These are phyloP conservation scores for Fusarium kyushuense DNA, from an alignment of 2,329 filamentous ascomycete genomes.

Conservation along the genomic window DNA sequence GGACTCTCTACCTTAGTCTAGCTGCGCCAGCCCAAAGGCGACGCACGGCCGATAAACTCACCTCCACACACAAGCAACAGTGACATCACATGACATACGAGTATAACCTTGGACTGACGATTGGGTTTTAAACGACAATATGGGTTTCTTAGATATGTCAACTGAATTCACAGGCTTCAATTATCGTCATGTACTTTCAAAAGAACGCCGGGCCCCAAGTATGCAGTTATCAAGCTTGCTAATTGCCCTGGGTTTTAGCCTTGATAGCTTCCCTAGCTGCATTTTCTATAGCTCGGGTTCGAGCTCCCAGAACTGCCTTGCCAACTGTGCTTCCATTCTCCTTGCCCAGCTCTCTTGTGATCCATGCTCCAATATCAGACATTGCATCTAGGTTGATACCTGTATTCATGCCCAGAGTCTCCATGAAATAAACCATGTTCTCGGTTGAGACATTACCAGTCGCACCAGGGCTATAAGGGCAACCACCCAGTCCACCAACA, in stretches of 20 bases:
- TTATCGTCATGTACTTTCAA: neutral
- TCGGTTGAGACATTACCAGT: constrained; percentile 90
- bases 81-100: constrained; percentile 57
- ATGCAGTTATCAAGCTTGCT: constrained; percentile 10
- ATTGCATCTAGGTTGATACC: constrained; percentile 77
- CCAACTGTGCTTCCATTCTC: constrained; percentile 75
- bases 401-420: constrained; percentile 79
- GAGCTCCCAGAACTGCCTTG: constrained; percentile 69
- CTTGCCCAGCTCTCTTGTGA: constrained; percentile 72
- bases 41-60: constrained; percentile 47
- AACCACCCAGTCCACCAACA: constrained; percentile 84
- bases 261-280: constrained; percentile 34
- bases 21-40: constrained; percentile 46
- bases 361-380: constrained; percentile 78
- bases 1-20: constrained; percentile 40
- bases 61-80: constrained; percentile 35
- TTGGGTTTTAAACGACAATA: neutral
- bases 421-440: constrained; percentile 82
- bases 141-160: neutral
- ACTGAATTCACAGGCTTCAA: neutral
- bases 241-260: neutral
- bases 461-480: constrained; percentile 86
- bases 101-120: neutral
- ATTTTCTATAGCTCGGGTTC: constrained; percentile 49
- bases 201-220: neutral